Conservation (phyloP, 1,284 basidiomycete species). For the Irpex sp. region DNA sequence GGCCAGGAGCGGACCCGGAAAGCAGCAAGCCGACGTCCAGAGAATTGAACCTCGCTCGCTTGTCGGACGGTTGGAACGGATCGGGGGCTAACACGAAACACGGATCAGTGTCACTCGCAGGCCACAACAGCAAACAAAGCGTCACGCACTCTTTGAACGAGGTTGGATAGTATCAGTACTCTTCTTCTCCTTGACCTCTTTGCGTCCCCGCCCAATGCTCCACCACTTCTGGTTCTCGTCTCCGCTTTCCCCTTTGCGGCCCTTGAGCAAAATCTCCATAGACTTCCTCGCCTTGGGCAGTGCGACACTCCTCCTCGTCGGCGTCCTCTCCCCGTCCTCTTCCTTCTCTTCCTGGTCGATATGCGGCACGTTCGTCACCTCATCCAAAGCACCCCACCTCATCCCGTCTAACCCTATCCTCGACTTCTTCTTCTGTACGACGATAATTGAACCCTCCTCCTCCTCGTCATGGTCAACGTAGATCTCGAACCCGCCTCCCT, state of each 20-base stretch:
- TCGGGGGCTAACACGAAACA: constrained; percentile 10
- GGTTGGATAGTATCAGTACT: constrained; percentile 36
- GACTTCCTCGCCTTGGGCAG: constrained; percentile 22
- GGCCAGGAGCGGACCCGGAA: neutral
- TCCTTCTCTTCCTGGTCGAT: constrained; percentile 8
- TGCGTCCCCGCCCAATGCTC: constrained; percentile 65
- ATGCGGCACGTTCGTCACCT: constrained; percentile 54
- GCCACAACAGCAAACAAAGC: neutral
- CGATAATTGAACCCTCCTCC: constrained; percentile 63
- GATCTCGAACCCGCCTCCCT: constrained; percentile 59
- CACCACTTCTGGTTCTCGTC: constrained; percentile 71
- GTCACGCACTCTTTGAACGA: constrained; percentile 42
- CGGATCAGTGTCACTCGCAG: neutral
- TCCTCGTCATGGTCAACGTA: constrained; percentile 67
- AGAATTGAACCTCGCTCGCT: constrained; percentile 57
- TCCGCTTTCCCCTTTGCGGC: constrained; percentile 41
- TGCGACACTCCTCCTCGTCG: neutral
- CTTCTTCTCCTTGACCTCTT: constrained; percentile 48
- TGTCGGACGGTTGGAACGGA: constrained; percentile 21
- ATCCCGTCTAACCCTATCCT: constrained; percentile 59
- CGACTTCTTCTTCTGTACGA: constrained; percentile 79
- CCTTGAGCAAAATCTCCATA: constrained; percentile 27
- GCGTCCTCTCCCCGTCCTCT: neutral
- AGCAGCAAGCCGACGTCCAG: constrained; percentile 60
- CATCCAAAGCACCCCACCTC: constrained; percentile 48